phyloP scores from a whole-genome alignment of 306 rosid genomes.

The Crataegus laevigata region DNA sequence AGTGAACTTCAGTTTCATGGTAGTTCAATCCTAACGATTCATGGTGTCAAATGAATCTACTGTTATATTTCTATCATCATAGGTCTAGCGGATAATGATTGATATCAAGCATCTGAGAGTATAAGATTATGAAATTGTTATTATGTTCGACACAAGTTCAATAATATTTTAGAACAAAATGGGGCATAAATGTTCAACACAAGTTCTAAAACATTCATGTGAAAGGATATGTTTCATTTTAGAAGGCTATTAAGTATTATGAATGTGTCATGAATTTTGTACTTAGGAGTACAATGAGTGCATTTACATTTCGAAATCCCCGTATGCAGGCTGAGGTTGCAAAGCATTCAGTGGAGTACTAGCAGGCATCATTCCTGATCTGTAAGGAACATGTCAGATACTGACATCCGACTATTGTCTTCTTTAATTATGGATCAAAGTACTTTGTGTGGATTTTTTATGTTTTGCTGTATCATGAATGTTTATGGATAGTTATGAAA shows the following conservation, averaged over 20 bases:
- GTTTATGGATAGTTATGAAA: neutral
- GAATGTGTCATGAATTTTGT: neutral
- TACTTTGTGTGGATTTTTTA: neutral
- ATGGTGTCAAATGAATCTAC: no score
- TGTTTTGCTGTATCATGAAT: neutral
- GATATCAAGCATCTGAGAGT: neutral
- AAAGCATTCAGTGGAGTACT: constrained; percentile 59
- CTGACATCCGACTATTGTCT: neutral
- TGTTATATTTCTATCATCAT: neutral
- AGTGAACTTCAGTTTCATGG: neutral
- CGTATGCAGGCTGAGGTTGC: constrained; percentile 56
- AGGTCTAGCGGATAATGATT: neutral
- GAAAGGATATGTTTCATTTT: neutral
- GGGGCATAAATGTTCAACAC: neutral
- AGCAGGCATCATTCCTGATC: neutral
- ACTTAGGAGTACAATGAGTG: neutral
- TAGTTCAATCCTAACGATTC: neutral
- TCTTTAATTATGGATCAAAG: neutral
- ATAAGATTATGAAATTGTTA: neutral
- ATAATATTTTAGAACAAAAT: neutral
- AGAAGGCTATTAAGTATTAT: neutral
- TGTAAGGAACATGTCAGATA: neutral
- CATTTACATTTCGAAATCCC: constrained; percentile 9
- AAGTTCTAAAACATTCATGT: neutral
- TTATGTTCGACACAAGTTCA: neutral